Evolutionary conservation across 495 filamentous ascomycete genomes (phyloP), one percentile per base, ranked within the genome.

Genomic region (Annulohypoxylon maeteangense): DNA sequence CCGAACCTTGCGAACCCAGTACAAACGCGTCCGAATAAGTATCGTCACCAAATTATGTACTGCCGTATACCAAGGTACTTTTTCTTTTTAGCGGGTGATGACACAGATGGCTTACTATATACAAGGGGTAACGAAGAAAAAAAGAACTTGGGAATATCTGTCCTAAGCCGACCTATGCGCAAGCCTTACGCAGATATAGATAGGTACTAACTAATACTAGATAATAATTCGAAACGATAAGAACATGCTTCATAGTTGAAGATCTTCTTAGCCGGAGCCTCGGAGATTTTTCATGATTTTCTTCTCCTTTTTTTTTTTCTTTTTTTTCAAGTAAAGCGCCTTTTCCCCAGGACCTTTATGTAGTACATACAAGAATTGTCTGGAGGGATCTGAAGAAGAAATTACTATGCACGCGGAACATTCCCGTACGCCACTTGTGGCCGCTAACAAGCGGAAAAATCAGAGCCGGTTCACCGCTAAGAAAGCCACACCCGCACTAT

Each of bases 241-340:
- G 58, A 45, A 32, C 62, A 67, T 71, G 57, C 63, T 71, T n/a
- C n/a, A n/a, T n/a, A 54, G 38, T 55, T 64, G 16, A 20, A 72
- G 61, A 69, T 69, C 65, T 68, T 29, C n/a, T n/a, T 3, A 66
- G 42, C 70, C 70, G 65, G 65, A 73, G 38, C 61, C 62, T 73
- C 70, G 65, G 70, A 73, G 70, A 72, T 62, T 73, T 73, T 68
- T 40, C n/a, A 1, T n/a, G 3, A 14, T 36, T 36, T 72, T 48
- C 20, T 1, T 11, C 34, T 59, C 47, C 23, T 61, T 72, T 73
- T 72, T 72, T 65, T 64, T 68, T 14, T 68, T 62, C 65, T 65
- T 64, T 67, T 53, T 31, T 34, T 20, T 34, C 23, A 44, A 56
- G 48, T 38, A 64, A 53, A 65, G 62, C 44, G 65, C 48, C 45